Percentiles rank a stretch among this genome's conserved stretches.
Conservation (phyloP, 1,284 basidiomycete species). For the Cryptococcus sp. region DNA sequence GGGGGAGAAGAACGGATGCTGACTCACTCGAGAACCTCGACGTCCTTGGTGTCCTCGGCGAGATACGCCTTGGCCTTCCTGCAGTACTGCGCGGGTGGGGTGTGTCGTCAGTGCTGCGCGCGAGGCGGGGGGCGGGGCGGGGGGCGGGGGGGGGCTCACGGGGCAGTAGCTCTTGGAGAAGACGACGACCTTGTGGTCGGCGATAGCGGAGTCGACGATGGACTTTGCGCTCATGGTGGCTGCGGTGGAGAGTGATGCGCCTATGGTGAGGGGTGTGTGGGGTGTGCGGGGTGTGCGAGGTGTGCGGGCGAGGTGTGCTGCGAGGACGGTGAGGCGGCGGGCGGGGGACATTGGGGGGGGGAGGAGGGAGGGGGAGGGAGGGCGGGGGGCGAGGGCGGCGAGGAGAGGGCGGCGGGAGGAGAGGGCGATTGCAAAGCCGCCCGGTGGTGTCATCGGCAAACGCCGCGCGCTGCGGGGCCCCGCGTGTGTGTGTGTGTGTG, state of each 20-base stretch:
- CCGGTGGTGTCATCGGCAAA: too few species aligned
- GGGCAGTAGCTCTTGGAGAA: constrained; percentile 50
- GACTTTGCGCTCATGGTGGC: constrained; percentile 26
- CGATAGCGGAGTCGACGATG: constrained; percentile 45
- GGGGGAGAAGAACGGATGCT: too few species aligned
- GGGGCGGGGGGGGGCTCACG: too few species aligned
- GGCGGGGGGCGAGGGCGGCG: background rate
- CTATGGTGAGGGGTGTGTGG: constrained; percentile 38
- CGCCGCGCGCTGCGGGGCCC: too few species aligned
- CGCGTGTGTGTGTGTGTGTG: too few species aligned
- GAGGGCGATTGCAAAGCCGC: background rate
- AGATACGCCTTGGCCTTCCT: constrained; percentile 41
- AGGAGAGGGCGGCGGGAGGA: background rate
- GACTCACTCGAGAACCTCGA: constrained; percentile 44
- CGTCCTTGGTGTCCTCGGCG: constrained; percentile 28
- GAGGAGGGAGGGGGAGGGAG: too few species aligned
- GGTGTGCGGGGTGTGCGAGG: background rate
- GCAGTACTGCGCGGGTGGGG: constrained; percentile 36
- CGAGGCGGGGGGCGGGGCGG: too few species aligned
- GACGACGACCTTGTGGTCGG: constrained; percentile 46
- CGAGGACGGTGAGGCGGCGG: constrained; percentile 26
- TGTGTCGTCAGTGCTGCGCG: background rate
- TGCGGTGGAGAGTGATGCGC: constrained; percentile 38
- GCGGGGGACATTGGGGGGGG: constrained; percentile 22
- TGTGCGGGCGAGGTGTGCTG: constrained; percentile 11